Percentiles rank a stretch among this genome's conserved stretches.
phyloP scores from a whole-genome alignment of 2,329 filamentous ascomycete species.

The Bisporella sp. region DNA sequence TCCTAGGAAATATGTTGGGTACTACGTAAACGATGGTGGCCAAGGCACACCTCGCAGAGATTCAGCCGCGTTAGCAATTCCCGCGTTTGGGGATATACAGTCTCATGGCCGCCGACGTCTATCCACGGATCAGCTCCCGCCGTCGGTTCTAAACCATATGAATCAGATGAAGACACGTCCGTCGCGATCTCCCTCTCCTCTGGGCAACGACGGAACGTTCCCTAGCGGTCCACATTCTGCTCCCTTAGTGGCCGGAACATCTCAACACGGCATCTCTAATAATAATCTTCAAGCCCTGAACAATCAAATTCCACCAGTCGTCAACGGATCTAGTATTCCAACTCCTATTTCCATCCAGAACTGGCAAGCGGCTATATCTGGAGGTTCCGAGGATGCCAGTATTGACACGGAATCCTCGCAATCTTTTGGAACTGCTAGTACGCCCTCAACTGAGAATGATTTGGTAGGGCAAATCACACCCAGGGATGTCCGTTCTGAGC shows the following conservation, averaged over 20 bases:
- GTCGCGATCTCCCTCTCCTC: constrained; percentile 28
- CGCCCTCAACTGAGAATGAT: constrained; percentile 16
- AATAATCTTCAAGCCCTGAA: constrained; percentile 21
- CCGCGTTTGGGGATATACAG: constrained; percentile 25
- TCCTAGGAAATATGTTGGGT: constrained; percentile 28
- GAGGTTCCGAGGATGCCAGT: constrained; percentile 18
- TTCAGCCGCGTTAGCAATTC: constrained; percentile 17
- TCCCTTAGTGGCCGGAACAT: constrained; percentile 13
- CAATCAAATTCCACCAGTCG: constrained; percentile 22
- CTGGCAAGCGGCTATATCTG: constrained; percentile 21
- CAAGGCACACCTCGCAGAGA: constrained; percentile 15
- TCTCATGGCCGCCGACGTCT: constrained; percentile 15
- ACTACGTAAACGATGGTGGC: constrained; percentile 24
- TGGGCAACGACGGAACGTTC: constrained; percentile 25
- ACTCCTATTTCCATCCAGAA: constrained; percentile 20
- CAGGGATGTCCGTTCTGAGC: constrained; percentile 13
- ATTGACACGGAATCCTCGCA: constrained; percentile 20
- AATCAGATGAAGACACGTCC: constrained; percentile 13
- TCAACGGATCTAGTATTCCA: constrained; percentile 24
- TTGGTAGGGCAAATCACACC: constrained; percentile 20
- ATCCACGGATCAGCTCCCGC: constrained; percentile 28
- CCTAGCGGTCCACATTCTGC: constrained; percentile 20
- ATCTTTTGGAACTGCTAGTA: constrained; percentile 17
- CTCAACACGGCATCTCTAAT: constrained; percentile 20
- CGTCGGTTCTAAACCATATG: constrained; percentile 26